Evolutionary conservation across 768 basidiomycete species (phyloP).

Genomic region (Auricularia auricula-judae): DNA sequence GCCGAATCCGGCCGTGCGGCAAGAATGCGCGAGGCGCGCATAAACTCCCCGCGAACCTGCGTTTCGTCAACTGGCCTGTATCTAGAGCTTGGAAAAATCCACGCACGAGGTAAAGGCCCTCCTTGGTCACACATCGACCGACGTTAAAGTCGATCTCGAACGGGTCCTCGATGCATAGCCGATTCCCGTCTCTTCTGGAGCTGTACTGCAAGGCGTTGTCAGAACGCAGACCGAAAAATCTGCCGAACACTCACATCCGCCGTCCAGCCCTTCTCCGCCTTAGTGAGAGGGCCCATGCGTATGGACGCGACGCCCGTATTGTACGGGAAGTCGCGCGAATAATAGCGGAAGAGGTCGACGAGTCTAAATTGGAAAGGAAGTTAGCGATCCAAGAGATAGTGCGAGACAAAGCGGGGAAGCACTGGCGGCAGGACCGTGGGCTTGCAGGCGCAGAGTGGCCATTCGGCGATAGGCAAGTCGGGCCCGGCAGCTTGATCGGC

Average conservation of each 20-base stretch:
- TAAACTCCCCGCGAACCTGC: conserved; percentile 96
- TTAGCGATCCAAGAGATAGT: neutral
- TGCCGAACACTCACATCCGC: conserved; percentile 56
- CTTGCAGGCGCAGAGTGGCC: neutral
- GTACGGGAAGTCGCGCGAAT: conserved; percentile 86
- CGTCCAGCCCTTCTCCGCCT: conserved; percentile 90
- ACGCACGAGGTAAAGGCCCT: conserved; percentile 85
- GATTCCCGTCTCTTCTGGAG: conserved; percentile 70
- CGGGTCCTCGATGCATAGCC: conserved; percentile 97
- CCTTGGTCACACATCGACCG: conserved; percentile 89
- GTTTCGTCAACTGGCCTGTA: neutral
- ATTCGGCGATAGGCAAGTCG: neutral
- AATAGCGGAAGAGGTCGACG: conserved; percentile 97
- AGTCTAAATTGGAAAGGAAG: conserved; percentile 39
- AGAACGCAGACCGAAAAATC: neutral
- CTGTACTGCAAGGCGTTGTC: conserved; percentile 40
- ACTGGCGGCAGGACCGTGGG: neutral
- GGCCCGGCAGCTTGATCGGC: neutral
- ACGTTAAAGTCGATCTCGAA: conserved; percentile 97
- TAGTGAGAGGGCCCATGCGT: conserved; percentile 77
- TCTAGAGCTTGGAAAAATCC: neutral
- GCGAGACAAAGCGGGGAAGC: neutral
- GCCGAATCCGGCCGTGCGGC: conserved; percentile 70
- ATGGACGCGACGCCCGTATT: conserved; percentile 88
- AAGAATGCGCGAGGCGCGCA: conserved; percentile 86